phyloP scores from a whole-genome alignment of 805 yeast species.

The Pichia californica region DNA sequence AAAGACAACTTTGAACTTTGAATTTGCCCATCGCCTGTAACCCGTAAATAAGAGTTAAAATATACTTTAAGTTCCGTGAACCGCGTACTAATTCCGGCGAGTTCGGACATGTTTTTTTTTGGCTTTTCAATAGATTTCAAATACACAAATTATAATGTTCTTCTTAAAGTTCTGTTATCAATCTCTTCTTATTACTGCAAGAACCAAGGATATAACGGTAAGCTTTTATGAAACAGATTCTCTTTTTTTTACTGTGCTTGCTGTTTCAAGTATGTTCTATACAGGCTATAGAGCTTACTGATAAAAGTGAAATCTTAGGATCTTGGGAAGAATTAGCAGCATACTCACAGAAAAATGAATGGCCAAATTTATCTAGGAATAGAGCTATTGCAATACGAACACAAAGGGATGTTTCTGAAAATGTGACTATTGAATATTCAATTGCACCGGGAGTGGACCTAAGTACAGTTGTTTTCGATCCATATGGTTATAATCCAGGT shows the following conservation, averaged over 20 bases:
- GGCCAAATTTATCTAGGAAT: constrained; percentile 28
- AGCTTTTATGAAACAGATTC: background rate
- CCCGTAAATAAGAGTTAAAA: too few relatives aligned
- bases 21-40: too few relatives aligned
- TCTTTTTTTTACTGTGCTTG: background rate
- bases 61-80: too few relatives aligned
- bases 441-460: constrained; percentile 36
- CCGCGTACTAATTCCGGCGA: too few relatives aligned
- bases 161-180: too few relatives aligned
- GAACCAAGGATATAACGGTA: background rate
- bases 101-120: too few relatives aligned
- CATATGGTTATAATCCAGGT: constrained; percentile 27
- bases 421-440: constrained; percentile 34
- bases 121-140: too few relatives aligned
- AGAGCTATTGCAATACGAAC: constrained; percentile 34
- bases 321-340: constrained; percentile 1
- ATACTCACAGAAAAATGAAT: constrained; percentile 11
- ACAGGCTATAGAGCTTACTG: background rate
- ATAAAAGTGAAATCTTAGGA: background rate
- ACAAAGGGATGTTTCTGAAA: constrained; percentile 41
- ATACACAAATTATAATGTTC: too few relatives aligned
- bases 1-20: too few relatives aligned
- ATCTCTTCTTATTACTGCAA: background rate
- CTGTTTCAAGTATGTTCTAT: background rate
- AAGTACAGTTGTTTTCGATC: constrained; percentile 27